Percentiles rank a stretch among this genome's conserved stretches.
Evolutionary conservation across 768 basidiomycete genomes (phyloP).

Genomic region (Scleroderma citrinum): DNA sequence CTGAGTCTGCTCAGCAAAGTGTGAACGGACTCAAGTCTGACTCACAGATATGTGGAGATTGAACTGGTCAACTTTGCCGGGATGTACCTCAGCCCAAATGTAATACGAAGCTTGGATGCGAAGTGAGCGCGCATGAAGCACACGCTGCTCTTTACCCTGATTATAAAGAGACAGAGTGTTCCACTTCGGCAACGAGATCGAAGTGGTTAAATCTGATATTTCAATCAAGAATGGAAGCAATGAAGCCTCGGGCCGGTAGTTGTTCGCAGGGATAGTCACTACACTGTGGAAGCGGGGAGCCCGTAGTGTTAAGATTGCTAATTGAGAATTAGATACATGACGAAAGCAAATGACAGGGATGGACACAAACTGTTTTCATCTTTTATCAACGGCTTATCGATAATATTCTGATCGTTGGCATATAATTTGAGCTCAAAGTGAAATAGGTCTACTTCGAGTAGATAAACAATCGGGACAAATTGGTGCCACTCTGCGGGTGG

Average conservation of each 20-base stretch:
- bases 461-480: slow-evolving; percentile 81
- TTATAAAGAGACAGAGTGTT: slow-evolving; percentile 75
- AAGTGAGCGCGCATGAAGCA: slow-evolving; percentile 56
- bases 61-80: slow-evolving; percentile 75
- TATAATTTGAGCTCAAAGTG: slow-evolving; percentile 77
- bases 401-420: slow-evolving; percentile 94
- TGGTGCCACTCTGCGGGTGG: slow-evolving; percentile 73
- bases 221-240: slow-evolving; percentile 60
- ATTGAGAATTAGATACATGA: slow-evolving; percentile 1
- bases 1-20: slow-evolving; percentile 29
- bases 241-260: slow-evolving; percentile 66
- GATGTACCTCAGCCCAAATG: slow-evolving; percentile 60
- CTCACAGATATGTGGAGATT: slow-evolving; percentile 57
- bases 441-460: slow-evolving; percentile 60
- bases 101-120: slow-evolving; percentile 64
- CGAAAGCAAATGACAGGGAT: neutral
- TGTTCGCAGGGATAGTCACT: slow-evolving; percentile 59
- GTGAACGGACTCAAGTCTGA: neutral
- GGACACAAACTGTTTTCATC: slow-evolving; percentile 74
- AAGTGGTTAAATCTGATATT: slow-evolving; percentile 49
- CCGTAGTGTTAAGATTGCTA: slow-evolving; percentile 68
- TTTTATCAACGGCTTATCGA: slow-evolving; percentile 74
- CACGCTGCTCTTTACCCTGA: slow-evolving; percentile 49
- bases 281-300: slow-evolving; percentile 51
- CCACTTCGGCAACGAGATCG: slow-evolving; percentile 80